Evolutionary conservation across 2,329 filamentous ascomycete species (phyloP).

Genomic region (Xylariales sp.): DNA sequence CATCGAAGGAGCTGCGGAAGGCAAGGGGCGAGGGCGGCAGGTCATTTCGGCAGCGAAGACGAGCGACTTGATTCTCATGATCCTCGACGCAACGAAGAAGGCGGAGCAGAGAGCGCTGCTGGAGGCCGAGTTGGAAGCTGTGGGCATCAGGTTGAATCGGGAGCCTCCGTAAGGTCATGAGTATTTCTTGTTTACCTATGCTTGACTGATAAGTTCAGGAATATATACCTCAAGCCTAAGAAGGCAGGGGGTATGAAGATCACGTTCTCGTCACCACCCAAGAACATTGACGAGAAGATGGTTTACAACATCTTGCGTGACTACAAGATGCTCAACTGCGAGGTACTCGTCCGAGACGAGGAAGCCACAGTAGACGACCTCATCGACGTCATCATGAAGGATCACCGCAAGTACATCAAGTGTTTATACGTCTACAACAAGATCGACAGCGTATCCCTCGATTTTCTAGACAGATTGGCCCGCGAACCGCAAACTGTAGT

Average conservation of each 20-base stretch:
- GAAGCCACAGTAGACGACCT: constrained; percentile 95
- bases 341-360: constrained; percentile 92
- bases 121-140: constrained; percentile 89
- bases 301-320: constrained; percentile 94
- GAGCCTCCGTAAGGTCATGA: constrained; percentile 68
- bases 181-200: background rate
- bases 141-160: constrained; percentile 88
- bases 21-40: constrained; percentile 91
- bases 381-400: constrained; percentile 99
- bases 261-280: constrained; percentile 85
- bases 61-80: constrained; percentile 94
- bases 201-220: constrained; percentile 50
- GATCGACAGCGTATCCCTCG: constrained; percentile 89
- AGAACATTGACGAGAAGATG: constrained; percentile 95
- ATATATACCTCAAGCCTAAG: constrained; percentile 95
- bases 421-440: constrained; percentile 99
- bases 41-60: constrained; percentile 98
- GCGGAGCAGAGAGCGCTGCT: constrained; percentile 86
- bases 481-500: constrained; percentile 91
- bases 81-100: constrained; percentile 93
- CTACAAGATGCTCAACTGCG: constrained; percentile 98
- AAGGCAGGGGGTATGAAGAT: constrained; percentile 99
- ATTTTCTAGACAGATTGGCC: constrained; percentile 88
- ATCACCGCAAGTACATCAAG: constrained; percentile 95
- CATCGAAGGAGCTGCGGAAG: constrained; percentile 93